A percentile compares a stretch with the other conserved stretches of the same genome.
phyloP scores from a whole-genome alignment of 768 basidiomycete species.

The Russula abietina region DNA sequence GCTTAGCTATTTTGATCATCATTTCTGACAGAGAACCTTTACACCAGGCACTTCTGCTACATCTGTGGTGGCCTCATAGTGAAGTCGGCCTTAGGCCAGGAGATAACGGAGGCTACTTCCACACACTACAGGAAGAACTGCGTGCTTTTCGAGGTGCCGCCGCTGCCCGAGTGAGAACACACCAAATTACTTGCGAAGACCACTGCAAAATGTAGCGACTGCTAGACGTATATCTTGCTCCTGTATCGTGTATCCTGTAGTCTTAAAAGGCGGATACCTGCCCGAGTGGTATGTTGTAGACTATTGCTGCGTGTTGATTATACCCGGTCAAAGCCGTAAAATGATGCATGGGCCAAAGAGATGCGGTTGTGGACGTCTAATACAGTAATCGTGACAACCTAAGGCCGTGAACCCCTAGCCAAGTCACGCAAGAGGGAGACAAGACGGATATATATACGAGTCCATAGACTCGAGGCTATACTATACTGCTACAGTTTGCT shows the following conservation, averaged over 20 bases:
- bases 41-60: conserved; percentile 46
- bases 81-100: conserved; percentile 33
- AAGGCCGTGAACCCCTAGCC: too few relatives aligned
- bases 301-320: not conserved
- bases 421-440: too few relatives aligned
- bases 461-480: too few relatives aligned
- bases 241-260: not conserved
- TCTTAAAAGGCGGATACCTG: not conserved
- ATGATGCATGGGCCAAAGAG: too few relatives aligned
- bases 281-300: not conserved
- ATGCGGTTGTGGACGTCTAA: too few relatives aligned
- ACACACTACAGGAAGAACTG: conserved; percentile 34
- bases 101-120: conserved; percentile 31
- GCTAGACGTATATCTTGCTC: not conserved
- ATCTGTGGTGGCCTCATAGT: conserved; percentile 45
- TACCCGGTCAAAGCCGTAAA: not conserved
- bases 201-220: not conserved
- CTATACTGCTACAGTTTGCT: too few relatives aligned
- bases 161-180: not conserved
- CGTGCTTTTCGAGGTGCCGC: conserved; percentile 32
- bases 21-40: conserved; percentile 1
- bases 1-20: not conserved
- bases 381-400: too few relatives aligned
- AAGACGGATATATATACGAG: too few relatives aligned
- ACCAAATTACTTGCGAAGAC: not conserved